Conservation (phyloP, 2,329 filamentous ascomycete species). For the Epichloe gansuensis region DNA sequence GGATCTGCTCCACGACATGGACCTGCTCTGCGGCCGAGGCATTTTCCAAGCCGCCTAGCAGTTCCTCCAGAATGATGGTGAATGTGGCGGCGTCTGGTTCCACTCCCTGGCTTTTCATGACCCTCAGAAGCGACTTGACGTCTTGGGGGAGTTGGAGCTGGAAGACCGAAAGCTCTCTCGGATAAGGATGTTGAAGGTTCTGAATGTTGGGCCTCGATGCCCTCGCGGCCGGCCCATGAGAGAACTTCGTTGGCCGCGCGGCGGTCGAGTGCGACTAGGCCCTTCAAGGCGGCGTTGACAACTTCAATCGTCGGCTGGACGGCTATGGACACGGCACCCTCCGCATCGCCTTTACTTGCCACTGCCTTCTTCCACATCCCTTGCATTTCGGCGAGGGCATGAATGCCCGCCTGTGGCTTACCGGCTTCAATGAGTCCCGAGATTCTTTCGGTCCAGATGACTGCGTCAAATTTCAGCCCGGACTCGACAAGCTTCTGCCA, state of each 20-base stretch:
- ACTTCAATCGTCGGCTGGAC: constrained; percentile 50
- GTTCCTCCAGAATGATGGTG: constrained; percentile 56
- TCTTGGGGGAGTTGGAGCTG: constrained; percentile 35
- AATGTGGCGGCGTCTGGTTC: constrained; percentile 57
- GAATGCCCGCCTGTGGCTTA: constrained; percentile 43
- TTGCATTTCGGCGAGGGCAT: constrained; percentile 55
- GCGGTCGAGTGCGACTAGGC: constrained; percentile 41
- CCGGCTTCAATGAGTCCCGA: constrained; percentile 49
- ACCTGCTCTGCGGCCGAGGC: constrained; percentile 36
- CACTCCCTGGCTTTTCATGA: constrained; percentile 46
- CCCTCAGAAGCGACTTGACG: constrained; percentile 38
- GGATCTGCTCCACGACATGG: constrained; percentile 37
- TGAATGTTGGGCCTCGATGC: constrained; percentile 42
- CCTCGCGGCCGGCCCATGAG: constrained; percentile 43
- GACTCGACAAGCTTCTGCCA: constrained; percentile 53
- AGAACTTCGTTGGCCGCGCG: constrained; percentile 42
- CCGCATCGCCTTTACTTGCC: constrained; percentile 11
- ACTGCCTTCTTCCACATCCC: constrained; percentile 39
- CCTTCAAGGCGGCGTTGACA: constrained; percentile 59
- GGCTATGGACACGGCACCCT: constrained; percentile 22
- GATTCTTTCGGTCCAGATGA: constrained; percentile 61
- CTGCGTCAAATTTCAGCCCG: constrained; percentile 47
- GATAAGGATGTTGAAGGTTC: constrained; percentile 61
- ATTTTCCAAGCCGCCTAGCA: constrained; percentile 31
- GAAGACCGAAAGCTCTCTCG: constrained; percentile 38